phyloP scores from a whole-genome alignment of 768 basidiomycete species.

The Mrakia gelida region DNA sequence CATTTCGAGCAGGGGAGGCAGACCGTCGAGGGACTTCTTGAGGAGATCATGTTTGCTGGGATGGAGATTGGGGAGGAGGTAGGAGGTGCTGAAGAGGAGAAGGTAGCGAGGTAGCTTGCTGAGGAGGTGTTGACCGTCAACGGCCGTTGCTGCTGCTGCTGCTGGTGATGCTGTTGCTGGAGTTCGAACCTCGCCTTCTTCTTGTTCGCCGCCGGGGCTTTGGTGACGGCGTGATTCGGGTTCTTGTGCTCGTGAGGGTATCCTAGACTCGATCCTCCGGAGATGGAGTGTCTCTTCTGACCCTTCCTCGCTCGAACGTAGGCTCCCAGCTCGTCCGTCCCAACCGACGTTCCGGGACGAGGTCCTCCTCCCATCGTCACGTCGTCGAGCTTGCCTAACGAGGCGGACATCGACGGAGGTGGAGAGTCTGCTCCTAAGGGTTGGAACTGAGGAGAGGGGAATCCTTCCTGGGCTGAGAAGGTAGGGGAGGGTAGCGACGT shows the following conservation, averaged over 20 bases:
- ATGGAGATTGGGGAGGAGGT: conserved; percentile 28
- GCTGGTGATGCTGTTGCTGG: neutral
- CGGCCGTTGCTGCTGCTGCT: neutral
- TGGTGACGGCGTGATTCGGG: conserved; percentile 22
- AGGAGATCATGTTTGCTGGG: conserved; percentile 3
- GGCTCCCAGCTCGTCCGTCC: neutral
- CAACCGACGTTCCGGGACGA: conserved; percentile 2
- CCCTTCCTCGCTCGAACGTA: conserved; percentile 27
- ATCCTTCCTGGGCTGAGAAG: neutral
- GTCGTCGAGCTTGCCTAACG: conserved; percentile 28
- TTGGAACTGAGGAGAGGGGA: conserved; percentile 9
- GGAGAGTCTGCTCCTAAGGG: conserved; percentile 4
- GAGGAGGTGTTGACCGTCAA: conserved; percentile 20
- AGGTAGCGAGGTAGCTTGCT: neutral
- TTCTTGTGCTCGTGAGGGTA: conserved; percentile 18
- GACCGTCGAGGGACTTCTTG: neutral
- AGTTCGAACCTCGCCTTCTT: conserved; percentile 30
- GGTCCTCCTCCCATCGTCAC: neutral
- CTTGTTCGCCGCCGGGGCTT: conserved; percentile 23
- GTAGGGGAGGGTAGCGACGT: neutral
- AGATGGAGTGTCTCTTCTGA: conserved; percentile 32
- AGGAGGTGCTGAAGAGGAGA: neutral
- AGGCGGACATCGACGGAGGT: conserved; percentile 29
- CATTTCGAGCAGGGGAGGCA: conserved; percentile 29
- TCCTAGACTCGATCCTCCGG: conserved; percentile 23